Conservation (phyloP, 208 protist species). For the Wallacemonas rigidus region DNA sequence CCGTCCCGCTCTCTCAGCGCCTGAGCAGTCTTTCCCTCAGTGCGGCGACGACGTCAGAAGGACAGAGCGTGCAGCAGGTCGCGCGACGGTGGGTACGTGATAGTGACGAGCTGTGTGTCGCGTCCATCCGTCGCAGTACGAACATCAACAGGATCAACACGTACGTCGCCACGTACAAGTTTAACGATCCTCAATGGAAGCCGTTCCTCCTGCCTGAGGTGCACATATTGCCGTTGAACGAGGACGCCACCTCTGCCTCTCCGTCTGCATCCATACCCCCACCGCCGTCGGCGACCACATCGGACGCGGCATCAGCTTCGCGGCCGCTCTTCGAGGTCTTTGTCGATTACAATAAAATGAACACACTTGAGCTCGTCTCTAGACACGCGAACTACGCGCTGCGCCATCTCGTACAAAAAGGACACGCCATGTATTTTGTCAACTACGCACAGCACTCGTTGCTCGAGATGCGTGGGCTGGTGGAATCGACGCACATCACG, state of each 20-base stretch:
- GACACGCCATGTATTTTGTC: conserved; percentile 84
- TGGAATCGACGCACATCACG: conserved; percentile 86
- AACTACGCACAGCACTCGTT: conserved; percentile 81
- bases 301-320: not conserved
- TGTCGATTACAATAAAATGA: conserved; percentile 84
- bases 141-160: conserved; percentile 80
- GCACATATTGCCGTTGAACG: conserved; percentile 31
- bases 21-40: conserved; percentile 17
- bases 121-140: conserved; percentile 66
- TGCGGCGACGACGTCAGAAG: conserved; percentile 11
- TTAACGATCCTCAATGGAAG: conserved; percentile 82
- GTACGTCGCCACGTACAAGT: conserved; percentile 90
- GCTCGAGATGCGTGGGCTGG: conserved; percentile 66
- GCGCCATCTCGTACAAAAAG: conserved; percentile 85
- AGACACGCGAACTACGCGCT: conserved; percentile 83
- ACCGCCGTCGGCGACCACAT: conserved; percentile 1
- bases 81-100: conserved; percentile 82
- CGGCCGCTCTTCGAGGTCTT: conserved; percentile 32
- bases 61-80: conserved; percentile 17
- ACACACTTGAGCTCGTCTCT: conserved; percentile 70
- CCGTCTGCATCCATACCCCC: conserved; percentile 3
- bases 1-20: conserved; percentile 5
- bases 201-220: conserved; percentile 79
- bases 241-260: not conserved
- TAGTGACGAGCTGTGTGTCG: conserved; percentile 84